These are phyloP conservation scores for Tetraselmis striata DNA, from an alignment of 139 green algal genomes.

Conservation along the genomic window DNA sequence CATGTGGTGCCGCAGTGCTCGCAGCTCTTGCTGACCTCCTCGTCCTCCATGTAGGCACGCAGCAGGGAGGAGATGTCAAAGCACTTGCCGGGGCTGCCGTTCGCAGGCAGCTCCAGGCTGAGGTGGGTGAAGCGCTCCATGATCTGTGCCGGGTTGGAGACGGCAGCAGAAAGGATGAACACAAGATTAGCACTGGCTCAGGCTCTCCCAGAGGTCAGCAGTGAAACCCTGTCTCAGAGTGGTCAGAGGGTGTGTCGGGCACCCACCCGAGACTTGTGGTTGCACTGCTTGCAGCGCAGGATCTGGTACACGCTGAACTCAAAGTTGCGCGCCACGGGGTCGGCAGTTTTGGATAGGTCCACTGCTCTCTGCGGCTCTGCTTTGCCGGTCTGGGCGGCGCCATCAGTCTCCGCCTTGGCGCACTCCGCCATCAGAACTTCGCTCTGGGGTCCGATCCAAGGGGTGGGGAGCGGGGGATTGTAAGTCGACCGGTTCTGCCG, in stretches of 20 bases:
- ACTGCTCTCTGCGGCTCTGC: slow-evolving; percentile 1
- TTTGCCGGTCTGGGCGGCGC: neutral
- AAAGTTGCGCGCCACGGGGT: slow-evolving; percentile 40
- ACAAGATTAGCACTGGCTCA: too few species aligned
- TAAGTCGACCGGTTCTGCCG: too few species aligned
- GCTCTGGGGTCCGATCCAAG: slow-evolving; percentile 39
- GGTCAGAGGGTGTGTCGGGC: too few species aligned
- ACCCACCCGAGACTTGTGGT: slow-evolving; percentile 27
- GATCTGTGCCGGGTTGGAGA: slow-evolving; percentile 20
- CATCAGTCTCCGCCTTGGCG: neutral
- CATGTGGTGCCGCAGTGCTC: slow-evolving; percentile 38
- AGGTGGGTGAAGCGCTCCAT: slow-evolving; percentile 55
- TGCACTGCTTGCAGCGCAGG: slow-evolving; percentile 19
- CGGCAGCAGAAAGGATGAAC: too few species aligned
- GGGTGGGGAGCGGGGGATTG: too few species aligned
- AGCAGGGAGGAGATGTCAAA: neutral
- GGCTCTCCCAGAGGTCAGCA: too few species aligned
- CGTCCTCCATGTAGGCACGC: slow-evolving; percentile 19
- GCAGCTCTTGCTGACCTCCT: slow-evolving; percentile 53
- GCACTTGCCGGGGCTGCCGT: neutral
- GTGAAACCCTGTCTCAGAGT: too few species aligned
- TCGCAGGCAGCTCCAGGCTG: slow-evolving; percentile 43
- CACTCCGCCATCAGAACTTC: neutral
- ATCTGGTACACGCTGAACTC: slow-evolving; percentile 14
- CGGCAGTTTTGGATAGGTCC: slow-evolving; percentile 20